Conservation (phyloP, 768 basidiomycete species). For the Russula earlei region DNA sequence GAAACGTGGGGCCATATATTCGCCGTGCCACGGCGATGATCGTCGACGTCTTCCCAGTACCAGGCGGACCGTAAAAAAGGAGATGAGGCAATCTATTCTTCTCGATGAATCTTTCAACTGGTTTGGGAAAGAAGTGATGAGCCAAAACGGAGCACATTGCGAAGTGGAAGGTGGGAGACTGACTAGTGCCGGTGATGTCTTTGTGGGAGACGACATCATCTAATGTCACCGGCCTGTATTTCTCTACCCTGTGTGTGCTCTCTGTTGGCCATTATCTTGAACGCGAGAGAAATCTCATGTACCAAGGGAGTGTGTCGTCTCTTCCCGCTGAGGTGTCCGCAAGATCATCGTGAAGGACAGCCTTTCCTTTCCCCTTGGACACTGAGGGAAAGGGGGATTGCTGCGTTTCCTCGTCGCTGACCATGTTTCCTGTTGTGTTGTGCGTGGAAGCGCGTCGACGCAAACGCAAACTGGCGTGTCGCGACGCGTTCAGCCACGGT, state of each 20-base stretch:
- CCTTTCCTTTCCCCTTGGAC: conserved; percentile 70
- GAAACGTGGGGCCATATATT: conserved; percentile 81
- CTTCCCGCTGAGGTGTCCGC: conserved; percentile 27
- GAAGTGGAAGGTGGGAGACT: conserved; percentile 23
- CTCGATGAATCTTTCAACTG: conserved; percentile 95
- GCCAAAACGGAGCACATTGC: neutral
- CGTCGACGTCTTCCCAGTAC: conserved; percentile 97
- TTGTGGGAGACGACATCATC: conserved; percentile 95
- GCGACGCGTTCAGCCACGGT: neutral
- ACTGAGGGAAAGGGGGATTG: conserved; percentile 27
- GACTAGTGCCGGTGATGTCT: conserved; percentile 92
- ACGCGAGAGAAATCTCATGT: conserved; percentile 22
- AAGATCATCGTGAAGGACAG: conserved; percentile 30
- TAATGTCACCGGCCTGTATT: conserved; percentile 86
- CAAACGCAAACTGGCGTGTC: neutral
- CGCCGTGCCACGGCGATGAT: conserved; percentile 91
- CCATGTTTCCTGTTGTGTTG: conserved; percentile 31
- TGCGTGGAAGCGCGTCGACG: conserved; percentile 7
- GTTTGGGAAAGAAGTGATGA: neutral
- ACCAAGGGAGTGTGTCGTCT: conserved; percentile 82
- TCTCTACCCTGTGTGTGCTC: conserved; percentile 66
- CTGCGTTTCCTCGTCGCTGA: conserved; percentile 46
- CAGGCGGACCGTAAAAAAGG: conserved; percentile 95
- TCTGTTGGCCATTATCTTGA: conserved; percentile 4
- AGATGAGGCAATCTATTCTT: conserved; percentile 91